Evolutionary conservation across 108 stramenopile species (phyloP), one percentile per base, ranked within the genome.

Genomic region (Heterococcus sp.): DNA sequence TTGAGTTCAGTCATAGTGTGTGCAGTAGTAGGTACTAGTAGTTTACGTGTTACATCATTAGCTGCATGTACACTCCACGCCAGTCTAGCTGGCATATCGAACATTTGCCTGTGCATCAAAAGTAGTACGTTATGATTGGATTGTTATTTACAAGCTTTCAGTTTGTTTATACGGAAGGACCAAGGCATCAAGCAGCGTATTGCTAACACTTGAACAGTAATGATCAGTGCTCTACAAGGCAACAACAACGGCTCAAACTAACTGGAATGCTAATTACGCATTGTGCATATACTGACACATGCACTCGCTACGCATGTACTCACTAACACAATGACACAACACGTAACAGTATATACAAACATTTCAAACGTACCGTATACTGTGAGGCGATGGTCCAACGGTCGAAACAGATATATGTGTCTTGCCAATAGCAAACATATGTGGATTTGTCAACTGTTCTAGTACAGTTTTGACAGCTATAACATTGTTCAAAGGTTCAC

Each of bases 21-120:
- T 11, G 30, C 36, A 35, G 78, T 80, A 11, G 78, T 80, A 38
- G 78, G 78, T 30, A 80, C 78, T 14, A 80, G 78, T 8, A 64
- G 34, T 27, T 71, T 31, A 37, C 78, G 78, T 29, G 73, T 64
- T 30, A 73, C 71, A 69, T 80, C 78, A 2, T 71, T 80, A 3
- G 78, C 78, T 11, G 72, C 78, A 40, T 80, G 78, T 21, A 80
- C 78, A 32, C 71, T 72, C 78, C 78, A 80, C 5, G 78, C 78
- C 78, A 80, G 38, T 38, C 78, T 71, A 14, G 46, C 29, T 4
- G 78, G 72, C 78, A 80, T 73, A 27, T 35, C 78, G 4, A 32
- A 46, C 78, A 80, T 80, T 38, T 37, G 27, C 35, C 71, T 58
- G 46, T 14, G 46, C 8, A 58, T 58, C 14, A 58, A 58, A 58